Evolutionary conservation across 1,284 basidiomycete genomes (phyloP), one percentile per base, ranked within the genome.

Genomic region (Bothia castanella): DNA sequence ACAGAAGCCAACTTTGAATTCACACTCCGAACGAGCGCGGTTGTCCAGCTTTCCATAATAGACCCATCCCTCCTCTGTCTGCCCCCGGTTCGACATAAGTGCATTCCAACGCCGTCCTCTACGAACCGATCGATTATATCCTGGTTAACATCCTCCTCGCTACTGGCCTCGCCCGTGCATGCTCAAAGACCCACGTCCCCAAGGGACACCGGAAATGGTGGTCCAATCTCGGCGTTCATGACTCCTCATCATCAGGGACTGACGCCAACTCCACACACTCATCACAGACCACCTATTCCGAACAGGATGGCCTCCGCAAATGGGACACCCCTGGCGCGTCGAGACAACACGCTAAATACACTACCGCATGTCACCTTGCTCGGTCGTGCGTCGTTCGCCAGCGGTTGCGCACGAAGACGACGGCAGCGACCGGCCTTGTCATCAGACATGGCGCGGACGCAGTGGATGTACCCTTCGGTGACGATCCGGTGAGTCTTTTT

Each of bases 41-140:
- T n/a, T n/a, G n/a, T n/a, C n/a, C n/a, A n/a, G n/a, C n/a, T n/a
- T n/a, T n/a, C n/a, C n/a, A n/a, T n/a, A n/a, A n/a, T n/a, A n/a
- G n/a, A n/a, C n/a, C n/a, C n/a, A n/a, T n/a, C 63, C 65, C 10
- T 23, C 38, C 29, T 61, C 60, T 14, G 42, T 42, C 16, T 61
- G 55, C 5, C 50, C 63, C 6, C 54, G 49, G 0, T 66, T 69
- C 29, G 41, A 49, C 12, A 31, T 66, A 4, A 62, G 64, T 30
- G 66, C 66, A 5, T 48, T 67, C 67, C 8, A 55, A 67, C 16
- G 47, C 55, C 14, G 29, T 66, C 19, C 60, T 69, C 9, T 45
- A 54, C 0, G 31, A 47, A 14, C 55, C 61, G 8, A 10, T 16
- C 37, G 39, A 60, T 1, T 54, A 52, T 32, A 45, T 53, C 19